Evolutionary conservation across 2,329 filamentous ascomycete genomes (phyloP).

Genomic region (Cytospora paraplurivora): DNA sequence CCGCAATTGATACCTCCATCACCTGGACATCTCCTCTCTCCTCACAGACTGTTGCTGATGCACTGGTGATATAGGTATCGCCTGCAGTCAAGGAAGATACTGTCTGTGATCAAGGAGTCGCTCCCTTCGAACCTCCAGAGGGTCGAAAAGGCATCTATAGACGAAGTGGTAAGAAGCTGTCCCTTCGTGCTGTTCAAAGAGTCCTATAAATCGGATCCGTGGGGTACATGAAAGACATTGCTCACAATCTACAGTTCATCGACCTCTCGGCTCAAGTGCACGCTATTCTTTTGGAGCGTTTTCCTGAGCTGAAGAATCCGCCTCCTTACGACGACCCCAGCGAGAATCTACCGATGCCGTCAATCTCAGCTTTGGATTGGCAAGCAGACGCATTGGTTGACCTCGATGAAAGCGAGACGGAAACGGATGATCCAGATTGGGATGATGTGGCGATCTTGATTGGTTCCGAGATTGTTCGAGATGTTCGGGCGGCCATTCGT

Average conservation of each 20-base stretch:
- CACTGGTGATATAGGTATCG: conserved; percentile 57
- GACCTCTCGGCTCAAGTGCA: conserved; percentile 88
- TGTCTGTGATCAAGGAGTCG: conserved; percentile 74
- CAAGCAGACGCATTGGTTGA: conserved; percentile 79
- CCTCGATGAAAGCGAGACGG: conserved; percentile 70
- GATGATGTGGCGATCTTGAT: conserved; percentile 88
- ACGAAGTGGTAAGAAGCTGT: conserved; percentile 65
- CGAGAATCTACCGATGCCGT: conserved; percentile 71
- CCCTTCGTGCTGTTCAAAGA: not conserved
- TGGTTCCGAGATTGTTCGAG: conserved; percentile 84
- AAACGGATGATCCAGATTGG: conserved; percentile 88
- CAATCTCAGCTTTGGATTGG: conserved; percentile 76
- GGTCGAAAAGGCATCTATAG: conserved; percentile 92
- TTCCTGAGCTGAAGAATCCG: conserved; percentile 68
- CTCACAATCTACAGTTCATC: conserved; percentile 57
- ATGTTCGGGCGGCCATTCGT: conserved; percentile 69
- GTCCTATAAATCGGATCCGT: not conserved
- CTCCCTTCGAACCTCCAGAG: conserved; percentile 67
- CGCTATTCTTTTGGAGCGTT: conserved; percentile 71
- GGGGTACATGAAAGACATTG: not conserved
- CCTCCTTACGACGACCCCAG: conserved; percentile 74
- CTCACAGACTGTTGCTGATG: not conserved
- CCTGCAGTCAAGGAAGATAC: conserved; percentile 78
- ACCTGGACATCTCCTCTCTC: not conserved
- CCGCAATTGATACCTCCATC: not conserved